These are phyloP conservation scores for Plantago elongata DNA, from an alignment of 257 asterid genomes.

Conservation along the genomic window DNA sequence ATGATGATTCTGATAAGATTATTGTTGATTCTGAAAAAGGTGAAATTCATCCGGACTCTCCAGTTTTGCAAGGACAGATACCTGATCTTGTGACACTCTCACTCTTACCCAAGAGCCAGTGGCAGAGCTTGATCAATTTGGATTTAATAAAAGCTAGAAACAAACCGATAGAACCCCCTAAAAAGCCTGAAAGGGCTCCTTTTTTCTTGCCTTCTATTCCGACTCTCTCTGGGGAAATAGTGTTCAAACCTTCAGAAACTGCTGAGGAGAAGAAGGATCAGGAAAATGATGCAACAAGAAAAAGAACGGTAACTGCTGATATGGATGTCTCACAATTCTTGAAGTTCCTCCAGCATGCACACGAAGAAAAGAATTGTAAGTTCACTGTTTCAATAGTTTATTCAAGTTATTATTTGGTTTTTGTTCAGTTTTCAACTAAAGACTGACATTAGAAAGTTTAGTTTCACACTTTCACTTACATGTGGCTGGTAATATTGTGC, in stretches of 20 bases:
- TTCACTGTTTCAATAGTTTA: slow-evolving; percentile 10
- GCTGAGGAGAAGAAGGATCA: slow-evolving; percentile 39
- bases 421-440: neutral
- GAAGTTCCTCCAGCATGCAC: slow-evolving; percentile 48
- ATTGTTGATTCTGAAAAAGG: slow-evolving; percentile 26
- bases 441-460: slow-evolving; percentile 5
- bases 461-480: slow-evolving; percentile 12
- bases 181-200: slow-evolving; percentile 91
- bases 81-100: slow-evolving; percentile 84
- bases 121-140: slow-evolving; percentile 93
- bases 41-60: slow-evolving; percentile 26
- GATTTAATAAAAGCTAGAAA: slow-evolving; percentile 82
- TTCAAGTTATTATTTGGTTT: neutral
- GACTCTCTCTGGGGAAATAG: slow-evolving; percentile 68
- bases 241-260: slow-evolving; percentile 54
- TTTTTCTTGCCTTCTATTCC: slow-evolving; percentile 86
- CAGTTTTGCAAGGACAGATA: slow-evolving; percentile 45
- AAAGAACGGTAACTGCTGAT: slow-evolving; percentile 27
- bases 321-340: slow-evolving; percentile 48
- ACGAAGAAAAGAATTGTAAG: slow-evolving; percentile 56
- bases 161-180: slow-evolving; percentile 95
- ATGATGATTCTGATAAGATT: slow-evolving; percentile 28
- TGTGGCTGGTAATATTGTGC: slow-evolving; percentile 28
- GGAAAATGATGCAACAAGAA: slow-evolving; percentile 30
- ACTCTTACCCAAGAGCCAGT: slow-evolving; percentile 80